Base-by-base conservation (phyloP, 495 filamentous ascomycete species). In the Neurospora sp. region DNA sequence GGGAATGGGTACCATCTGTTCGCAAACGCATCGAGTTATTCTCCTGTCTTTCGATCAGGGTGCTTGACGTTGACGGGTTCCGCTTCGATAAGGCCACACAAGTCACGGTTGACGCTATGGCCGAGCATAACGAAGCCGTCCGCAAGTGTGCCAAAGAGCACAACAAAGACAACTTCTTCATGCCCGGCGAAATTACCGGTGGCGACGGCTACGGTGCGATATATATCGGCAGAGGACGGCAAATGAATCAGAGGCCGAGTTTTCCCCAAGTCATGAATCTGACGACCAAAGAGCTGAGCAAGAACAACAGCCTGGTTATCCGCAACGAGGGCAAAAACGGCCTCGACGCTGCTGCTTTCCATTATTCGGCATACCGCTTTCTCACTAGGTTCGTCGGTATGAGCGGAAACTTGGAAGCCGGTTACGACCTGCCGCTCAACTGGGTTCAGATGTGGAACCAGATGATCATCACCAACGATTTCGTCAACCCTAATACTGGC, bases 361-460 rank as follows among this genome's bases (percentile, higher is more conserved):
- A 92, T 77, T 93, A 93, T 76, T 88, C 90, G 1, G 82, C 89
- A n/a, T 93, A 93, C 74, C 88, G 90, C 34, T 86, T 86, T 10
- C 81, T 93, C 45, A 91, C 89, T 10, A 82, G 90, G 5, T 91
- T 92, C 69, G 81, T 91, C 37, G 90, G 89, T 5, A 83, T 92
- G 74, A 88, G 91, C 78, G 90, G 91, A 70, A 86, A 87, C 40
- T 82, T 89, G 40, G 86, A 86, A 69, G 87, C 90, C 13, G 88
- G 88, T 24, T 86, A 86, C 62, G 89, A 91, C 80, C 78, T 86
- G 17, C 88, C 88, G 15, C 82, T 86, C 34, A 86, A 90, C 75
- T 92, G 88, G 85, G 86, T 86, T 11, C 85, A 89, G 48, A 82
- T 84, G 5, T 92, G 90, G 90, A 84, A 89, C 59, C 77, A 86